These are phyloP conservation scores for Fusarium circinatum DNA, from an alignment of 2,329 filamentous ascomycete species.

Conservation along the genomic window DNA sequence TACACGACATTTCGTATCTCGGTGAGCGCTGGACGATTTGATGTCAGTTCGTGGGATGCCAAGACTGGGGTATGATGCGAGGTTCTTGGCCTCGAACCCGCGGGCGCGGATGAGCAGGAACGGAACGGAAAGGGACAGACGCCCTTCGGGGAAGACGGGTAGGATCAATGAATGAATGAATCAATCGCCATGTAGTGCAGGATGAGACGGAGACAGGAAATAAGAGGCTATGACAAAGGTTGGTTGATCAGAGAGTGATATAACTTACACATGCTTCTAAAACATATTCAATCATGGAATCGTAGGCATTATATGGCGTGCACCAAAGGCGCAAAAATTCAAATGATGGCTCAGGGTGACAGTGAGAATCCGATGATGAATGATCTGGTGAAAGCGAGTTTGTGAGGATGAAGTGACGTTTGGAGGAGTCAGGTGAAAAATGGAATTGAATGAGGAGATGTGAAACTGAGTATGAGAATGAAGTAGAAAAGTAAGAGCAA, in stretches of 20 bases:
- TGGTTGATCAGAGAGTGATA: not conserved
- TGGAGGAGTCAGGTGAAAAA: conserved; percentile 25
- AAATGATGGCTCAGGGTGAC: conserved; percentile 31
- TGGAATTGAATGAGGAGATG: too few species aligned
- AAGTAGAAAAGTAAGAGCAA: conserved; percentile 34
- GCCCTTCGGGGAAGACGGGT: conserved; percentile 14
- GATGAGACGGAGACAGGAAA: conserved; percentile 2
- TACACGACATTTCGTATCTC: conserved; percentile 64
- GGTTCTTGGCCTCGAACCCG: conserved; percentile 42
- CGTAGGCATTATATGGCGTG: conserved; percentile 49
- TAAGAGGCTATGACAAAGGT: not conserved
- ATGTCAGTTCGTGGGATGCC: conserved; percentile 50
- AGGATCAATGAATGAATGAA: conserved; percentile 9
- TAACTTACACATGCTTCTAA: conserved; percentile 57
- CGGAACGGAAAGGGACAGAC: conserved; percentile 24
- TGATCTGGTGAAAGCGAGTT: conserved; percentile 3
- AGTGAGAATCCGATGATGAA: conserved; percentile 2
- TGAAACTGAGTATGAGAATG: conserved; percentile 11
- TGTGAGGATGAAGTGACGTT: conserved; percentile 20
- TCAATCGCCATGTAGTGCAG: not conserved
- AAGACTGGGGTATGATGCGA: conserved; percentile 47
- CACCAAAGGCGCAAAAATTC: conserved; percentile 44
- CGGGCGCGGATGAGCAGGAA: conserved; percentile 28
- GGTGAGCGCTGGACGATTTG: conserved; percentile 54
- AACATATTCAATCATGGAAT: conserved; percentile 52